Evolutionary conservation across 306 rosid genomes (phyloP), one percentile per base, ranked within the genome.

Genomic region (Abrus pulchellus): DNA sequence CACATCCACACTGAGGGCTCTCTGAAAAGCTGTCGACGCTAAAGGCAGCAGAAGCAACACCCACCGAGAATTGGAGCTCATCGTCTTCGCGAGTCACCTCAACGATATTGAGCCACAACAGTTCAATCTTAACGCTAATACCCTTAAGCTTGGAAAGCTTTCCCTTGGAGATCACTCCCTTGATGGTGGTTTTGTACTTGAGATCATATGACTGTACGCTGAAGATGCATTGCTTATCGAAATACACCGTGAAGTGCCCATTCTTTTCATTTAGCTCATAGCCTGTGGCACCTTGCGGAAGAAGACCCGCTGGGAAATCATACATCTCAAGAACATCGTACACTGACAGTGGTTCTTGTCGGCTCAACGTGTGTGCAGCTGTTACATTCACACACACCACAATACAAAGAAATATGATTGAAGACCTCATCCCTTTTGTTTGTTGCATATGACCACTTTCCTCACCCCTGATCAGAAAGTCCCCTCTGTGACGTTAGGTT

Each of bases 1-100:
- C 97, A 65, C 94, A 88, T 5, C 94, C 97, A 62, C 97, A 92
- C 33, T 72, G 89, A 12, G 97, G 97, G 36, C 83, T 68, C 71
- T 86, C 89, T 2, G 60, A 55, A 44, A 92, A 90, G 74, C 84
- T 85, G 5, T 78, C 72, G 1, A 85, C 64, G 9, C 78, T 40
- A 61, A 92, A 84, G 27, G 77, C 72, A 1, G 91, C 89, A 1
- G 83, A 87, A 49, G 74, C 89, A 13, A 88, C 29, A 6, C 97
- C 94, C 1, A 87, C 86, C 0, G 91, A 90, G 84, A 92, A 88
- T 50, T 53, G 47, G 1, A 92, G 83, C 1, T 84, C 86, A 3
- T 90, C 85, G 3, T 80, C 80, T 5, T 60, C 73, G 33, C 87
- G 89, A 54, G 70, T 75, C 11, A 92, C 88, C 38, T 82, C 85